Conservation (phyloP, 1,139 yeast species). For the Lipomyces yarrowii region DNA sequence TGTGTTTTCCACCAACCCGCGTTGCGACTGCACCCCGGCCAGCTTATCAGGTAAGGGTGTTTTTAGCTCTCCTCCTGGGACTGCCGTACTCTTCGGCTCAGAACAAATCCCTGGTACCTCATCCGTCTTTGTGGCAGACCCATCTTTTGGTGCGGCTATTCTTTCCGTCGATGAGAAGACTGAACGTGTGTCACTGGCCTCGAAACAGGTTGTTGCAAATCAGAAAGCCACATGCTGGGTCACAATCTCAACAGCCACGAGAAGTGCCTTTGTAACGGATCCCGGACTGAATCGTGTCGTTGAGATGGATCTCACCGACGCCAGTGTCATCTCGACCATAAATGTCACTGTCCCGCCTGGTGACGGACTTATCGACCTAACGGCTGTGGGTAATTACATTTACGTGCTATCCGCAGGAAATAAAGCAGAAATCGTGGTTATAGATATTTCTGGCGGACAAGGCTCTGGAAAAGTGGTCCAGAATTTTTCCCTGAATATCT, state of each 20-base stretch:
- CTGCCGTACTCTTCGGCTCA: slow-evolving; percentile 1
- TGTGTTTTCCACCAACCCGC: not conserved
- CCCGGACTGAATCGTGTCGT: not conserved
- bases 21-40: not conserved
- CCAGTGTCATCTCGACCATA: not conserved
- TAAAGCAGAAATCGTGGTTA: not conserved
- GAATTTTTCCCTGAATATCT: not conserved
- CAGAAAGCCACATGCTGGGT: slow-evolving; percentile 1
- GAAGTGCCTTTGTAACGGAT: not conserved
- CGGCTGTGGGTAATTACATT: not conserved
- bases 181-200: not conserved
- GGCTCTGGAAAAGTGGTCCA: not conserved
- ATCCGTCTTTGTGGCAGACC: not conserved
- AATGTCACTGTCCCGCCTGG: not conserved
- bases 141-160: slow-evolving; percentile 1
- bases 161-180: not conserved
- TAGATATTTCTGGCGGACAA: not conserved
- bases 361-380: not conserved
- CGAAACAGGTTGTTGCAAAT: not conserved
- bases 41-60: not conserved
- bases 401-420: not conserved
- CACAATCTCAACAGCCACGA: not conserved
- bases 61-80: not conserved
- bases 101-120: not conserved
- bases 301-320: slow-evolving; percentile 1